phyloP scores from a whole-genome alignment of 495 filamentous ascomycete genomes.

The Podospora tetraspora region DNA sequence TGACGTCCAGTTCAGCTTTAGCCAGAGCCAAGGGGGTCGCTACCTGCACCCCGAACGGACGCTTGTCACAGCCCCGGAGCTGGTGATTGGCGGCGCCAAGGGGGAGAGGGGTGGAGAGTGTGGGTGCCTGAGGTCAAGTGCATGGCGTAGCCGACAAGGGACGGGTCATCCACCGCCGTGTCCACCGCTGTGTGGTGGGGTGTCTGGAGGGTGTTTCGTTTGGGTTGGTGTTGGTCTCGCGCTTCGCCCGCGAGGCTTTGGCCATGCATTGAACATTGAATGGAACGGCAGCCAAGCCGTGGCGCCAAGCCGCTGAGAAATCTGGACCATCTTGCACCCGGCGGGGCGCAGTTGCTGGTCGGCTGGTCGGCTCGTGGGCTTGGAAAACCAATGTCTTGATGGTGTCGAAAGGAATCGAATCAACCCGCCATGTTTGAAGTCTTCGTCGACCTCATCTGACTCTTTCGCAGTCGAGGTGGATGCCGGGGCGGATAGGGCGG shows the following conservation, averaged over 20 bases:
- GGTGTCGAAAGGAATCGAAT: background rate
- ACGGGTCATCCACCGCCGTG: background rate
- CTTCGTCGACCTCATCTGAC: background rate
- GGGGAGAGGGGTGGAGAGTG: background rate
- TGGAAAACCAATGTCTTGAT: background rate
- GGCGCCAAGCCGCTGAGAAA: background rate
- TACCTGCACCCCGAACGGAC: slow-evolving; percentile 2
- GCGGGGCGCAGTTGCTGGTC: background rate
- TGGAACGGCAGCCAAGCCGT: background rate
- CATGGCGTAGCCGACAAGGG: background rate
- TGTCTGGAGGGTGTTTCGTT: background rate
- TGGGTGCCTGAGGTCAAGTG: background rate
- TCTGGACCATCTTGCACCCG: background rate
- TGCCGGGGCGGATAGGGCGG: background rate
- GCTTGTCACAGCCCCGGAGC: background rate
- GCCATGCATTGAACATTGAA: background rate
- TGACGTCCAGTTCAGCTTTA: background rate
- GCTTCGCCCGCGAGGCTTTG: background rate
- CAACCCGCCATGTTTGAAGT: background rate
- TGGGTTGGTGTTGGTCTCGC: background rate
- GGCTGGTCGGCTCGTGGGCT: background rate
- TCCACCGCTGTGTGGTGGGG: background rate
- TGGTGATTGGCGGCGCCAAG: background rate
- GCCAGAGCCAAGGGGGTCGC: background rate
- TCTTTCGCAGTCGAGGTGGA: background rate